Evolutionary conservation across 2,329 filamentous ascomycete species (phyloP).

Genomic region (Xylariomycetidae sp.): DNA sequence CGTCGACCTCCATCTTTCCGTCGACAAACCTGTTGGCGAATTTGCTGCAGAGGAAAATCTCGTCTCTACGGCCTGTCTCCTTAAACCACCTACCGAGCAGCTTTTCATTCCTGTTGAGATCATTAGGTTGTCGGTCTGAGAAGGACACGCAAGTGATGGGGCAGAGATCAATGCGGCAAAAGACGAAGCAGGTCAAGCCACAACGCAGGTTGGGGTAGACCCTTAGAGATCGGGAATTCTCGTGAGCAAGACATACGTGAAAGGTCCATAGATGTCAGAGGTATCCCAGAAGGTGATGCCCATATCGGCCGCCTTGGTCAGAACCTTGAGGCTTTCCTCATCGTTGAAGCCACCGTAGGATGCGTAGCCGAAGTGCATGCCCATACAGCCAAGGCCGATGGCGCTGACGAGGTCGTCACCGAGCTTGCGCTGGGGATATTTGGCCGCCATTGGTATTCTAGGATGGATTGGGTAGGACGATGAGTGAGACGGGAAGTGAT

Average conservation of each 20-base stretch:
- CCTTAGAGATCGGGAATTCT: too few relatives aligned
- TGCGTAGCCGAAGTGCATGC: slow-evolving; percentile 29
- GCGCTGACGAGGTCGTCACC: slow-evolving; percentile 36
- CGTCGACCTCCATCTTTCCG: slow-evolving; percentile 15
- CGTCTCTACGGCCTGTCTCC: slow-evolving; percentile 38
- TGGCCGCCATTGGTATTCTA: too few relatives aligned
- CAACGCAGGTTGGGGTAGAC: too few relatives aligned
- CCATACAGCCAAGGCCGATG: slow-evolving; percentile 46
- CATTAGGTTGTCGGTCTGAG: too few relatives aligned
- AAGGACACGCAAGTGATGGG: too few relatives aligned
- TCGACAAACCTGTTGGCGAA: slow-evolving; percentile 36
- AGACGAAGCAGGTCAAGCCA: too few relatives aligned
- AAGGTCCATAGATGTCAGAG: slow-evolving; percentile 28
- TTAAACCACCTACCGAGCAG: slow-evolving; percentile 38
- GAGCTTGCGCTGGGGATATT: slow-evolving; percentile 35
- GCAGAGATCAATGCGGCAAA: too few relatives aligned
- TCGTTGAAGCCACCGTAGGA: slow-evolving; percentile 23
- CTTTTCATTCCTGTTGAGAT: slow-evolving; percentile 29
- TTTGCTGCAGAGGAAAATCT: slow-evolving; percentile 49
- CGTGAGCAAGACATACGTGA: slow-evolving; percentile 22
- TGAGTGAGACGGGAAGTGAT: too few relatives aligned
- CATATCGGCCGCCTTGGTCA: slow-evolving; percentile 20
- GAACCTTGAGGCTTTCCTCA: slow-evolving; percentile 19
- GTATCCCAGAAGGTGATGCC: slow-evolving; percentile 26
- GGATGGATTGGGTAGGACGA: too few relatives aligned